Evolutionary conservation across 257 asterid genomes (phyloP), one percentile per base, ranked within the genome.

Genomic region (Lycium ferocissimum): DNA sequence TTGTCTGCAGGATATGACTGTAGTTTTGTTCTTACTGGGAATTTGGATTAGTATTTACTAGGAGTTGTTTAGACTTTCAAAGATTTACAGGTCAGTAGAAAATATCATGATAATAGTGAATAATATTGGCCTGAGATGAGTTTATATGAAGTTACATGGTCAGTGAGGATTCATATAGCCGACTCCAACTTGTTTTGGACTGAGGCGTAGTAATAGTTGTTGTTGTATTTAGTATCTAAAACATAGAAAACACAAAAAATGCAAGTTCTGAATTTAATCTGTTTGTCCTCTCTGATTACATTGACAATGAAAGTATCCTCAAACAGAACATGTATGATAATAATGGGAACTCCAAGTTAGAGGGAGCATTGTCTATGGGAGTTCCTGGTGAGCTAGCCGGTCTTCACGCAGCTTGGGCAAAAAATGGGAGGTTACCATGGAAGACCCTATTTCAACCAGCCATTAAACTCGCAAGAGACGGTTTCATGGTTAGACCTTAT

Each of bases 351-450:
- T 90, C 93, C 65, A 95, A 95, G 89, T 69, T 33, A 79, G 7
- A 7, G 5, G 98, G 99, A 43, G 93, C 96, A 38, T 80, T 96
- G 71, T 85, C 98, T 3, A 94, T 93, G 93, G 99, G 97, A 5
- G 94, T 92, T 69, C 99, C 99, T 0, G 97, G 99, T 62, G 99
- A 96, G 89, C 22, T 94, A 88, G 99, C 98, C 1, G 99, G 99
- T 79, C 97, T 96, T 67, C 92, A 96, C 18, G 86, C 20, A 40
- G 98, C 97, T 35, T 96, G 99, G 98, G 78, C 84, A 82, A 94
- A 85, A 81, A 85, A 86, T 38, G 99, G 99, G 49, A 92, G 89
- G 67, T 83, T 96, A 82, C 97, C 98, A 0, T 96, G 99, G 99
- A 90, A 66, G 84, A 76, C 90, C 45, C 80, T 96, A 87, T 87